Evolutionary conservation across 2,329 filamentous ascomycete genomes (phyloP), one percentile per base, ranked within the genome.

Genomic region (Xylariales sp.): DNA sequence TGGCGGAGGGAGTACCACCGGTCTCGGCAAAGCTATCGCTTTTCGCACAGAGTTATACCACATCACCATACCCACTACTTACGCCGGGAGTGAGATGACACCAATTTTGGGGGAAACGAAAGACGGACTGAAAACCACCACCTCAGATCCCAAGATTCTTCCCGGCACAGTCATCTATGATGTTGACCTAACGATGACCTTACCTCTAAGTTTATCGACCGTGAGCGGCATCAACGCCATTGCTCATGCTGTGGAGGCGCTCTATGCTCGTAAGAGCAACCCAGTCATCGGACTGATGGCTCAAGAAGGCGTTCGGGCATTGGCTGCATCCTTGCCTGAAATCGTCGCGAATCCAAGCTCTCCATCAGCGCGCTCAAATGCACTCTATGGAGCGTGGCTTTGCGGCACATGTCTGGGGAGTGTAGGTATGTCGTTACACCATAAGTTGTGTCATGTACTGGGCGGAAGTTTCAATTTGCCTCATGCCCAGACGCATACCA

Each of bases 381-480:
- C 78, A 11, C 68, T 77, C 1, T 82, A 82, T 51, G 80, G 79
- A 16, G 79, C 80, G 27, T 84, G 78, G 77, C 71, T 84, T 1
- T 83, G 78, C 50, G 78, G 78, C 22, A 71, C 67, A 18, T 80
- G 76, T 50, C 66, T 83, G 1, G 79, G 78, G 5, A 73, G 64
- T 44, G 74, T 78, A 3, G 71, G 71, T 40, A 83, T 84, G 76
- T 71, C 76, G 3, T 68, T 84, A 11, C 81, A 84, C 53, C 80
- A 84, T 59, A 85, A 84, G 55, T 69, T 85, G 2, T 83, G 79
- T 60, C 80, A 84, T 53, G 76, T 75, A 0, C 64, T 84, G 1
- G 80, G 80, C 18, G 81, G 80, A 6, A 74, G 68, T 50, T 81
- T 84, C 57, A 72, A 76, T 46, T 66, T 85, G 5, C 78, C 80